phyloP scores from a whole-genome alignment of 2,329 filamentous ascomycete species.

The Monilinia fructigena region DNA sequence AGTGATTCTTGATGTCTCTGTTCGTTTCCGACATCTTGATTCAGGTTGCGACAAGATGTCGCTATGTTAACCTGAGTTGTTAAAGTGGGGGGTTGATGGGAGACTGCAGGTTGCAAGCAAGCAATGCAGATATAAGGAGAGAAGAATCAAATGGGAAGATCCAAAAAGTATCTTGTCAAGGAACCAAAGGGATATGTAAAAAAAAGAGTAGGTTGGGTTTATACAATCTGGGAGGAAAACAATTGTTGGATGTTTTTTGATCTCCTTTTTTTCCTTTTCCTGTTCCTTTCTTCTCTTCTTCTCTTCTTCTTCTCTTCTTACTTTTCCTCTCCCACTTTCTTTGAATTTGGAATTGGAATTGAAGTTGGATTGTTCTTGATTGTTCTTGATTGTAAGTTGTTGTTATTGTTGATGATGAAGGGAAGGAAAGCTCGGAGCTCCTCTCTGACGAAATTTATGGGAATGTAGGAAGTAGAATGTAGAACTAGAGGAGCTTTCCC shows the following conservation, averaged over 20 bases:
- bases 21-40: slow-evolving; percentile 32
- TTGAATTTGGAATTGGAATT: background rate
- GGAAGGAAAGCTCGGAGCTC: slow-evolving; percentile 17
- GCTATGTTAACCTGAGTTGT: slow-evolving; percentile 1
- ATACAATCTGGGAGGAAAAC: background rate
- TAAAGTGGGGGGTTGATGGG: slow-evolving; percentile 7
- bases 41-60: slow-evolving; percentile 13
- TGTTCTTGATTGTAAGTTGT: slow-evolving; percentile 9
- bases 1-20: slow-evolving; percentile 84
- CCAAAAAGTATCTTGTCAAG: slow-evolving; percentile 4
- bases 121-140: background rate
- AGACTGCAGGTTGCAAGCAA: background rate
- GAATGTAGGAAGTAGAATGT: background rate
- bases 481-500: slow-evolving; percentile 17
- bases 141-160: background rate
- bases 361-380: background rate
- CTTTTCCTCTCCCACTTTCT: background rate
- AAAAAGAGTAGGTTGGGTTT: background rate
- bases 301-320: background rate
- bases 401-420: slow-evolving; percentile 2
- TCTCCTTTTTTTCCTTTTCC: background rate
- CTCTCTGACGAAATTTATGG: slow-evolving; percentile 22
- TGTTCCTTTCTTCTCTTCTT: background rate
- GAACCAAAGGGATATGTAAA: background rate
- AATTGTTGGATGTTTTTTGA: background rate